Evolutionary conservation across 2,329 filamentous ascomycete genomes (phyloP).

Genomic region (Teratosphaeria destructans): DNA sequence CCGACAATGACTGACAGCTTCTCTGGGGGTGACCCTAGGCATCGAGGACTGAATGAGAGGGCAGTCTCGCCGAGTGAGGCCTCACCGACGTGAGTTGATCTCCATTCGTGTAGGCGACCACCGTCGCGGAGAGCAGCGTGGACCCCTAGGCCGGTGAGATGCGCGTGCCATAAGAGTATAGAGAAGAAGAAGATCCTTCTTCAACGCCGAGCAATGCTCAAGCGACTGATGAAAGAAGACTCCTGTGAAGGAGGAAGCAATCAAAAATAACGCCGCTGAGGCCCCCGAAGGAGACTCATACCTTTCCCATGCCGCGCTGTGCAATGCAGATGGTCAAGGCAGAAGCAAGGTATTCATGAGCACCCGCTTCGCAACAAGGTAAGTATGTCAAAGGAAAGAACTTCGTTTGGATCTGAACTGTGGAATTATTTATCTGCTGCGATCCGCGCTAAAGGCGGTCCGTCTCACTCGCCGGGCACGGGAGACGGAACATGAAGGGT

Average conservation of each 20-base stretch:
- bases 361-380: neutral
- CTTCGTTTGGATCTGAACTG: neutral
- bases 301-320: neutral
- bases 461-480: too few relatives aligned
- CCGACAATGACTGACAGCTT: too few relatives aligned
- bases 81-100: too few relatives aligned
- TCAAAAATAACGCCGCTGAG: conserved; percentile 5
- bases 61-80: neutral
- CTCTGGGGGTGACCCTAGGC: too few relatives aligned
- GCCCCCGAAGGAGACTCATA: conserved; percentile 4
- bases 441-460: neutral
- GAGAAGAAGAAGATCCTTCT: neutral
- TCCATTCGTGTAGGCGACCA: neutral
- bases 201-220: neutral
- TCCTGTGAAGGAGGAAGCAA: neutral
- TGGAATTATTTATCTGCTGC: too few relatives aligned
- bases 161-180: neutral
- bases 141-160: too few relatives aligned
- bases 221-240: conserved; percentile 3
- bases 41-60: too few relatives aligned
- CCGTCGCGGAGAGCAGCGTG: too few relatives aligned
- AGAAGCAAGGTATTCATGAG: neutral
- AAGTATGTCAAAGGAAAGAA: neutral
- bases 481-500: too few relatives aligned
- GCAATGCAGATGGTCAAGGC: neutral